These are phyloP conservation scores for Trichophyton rubrum DNA, from an alignment of 2,329 filamentous ascomycete species.

Conservation along the genomic window DNA sequence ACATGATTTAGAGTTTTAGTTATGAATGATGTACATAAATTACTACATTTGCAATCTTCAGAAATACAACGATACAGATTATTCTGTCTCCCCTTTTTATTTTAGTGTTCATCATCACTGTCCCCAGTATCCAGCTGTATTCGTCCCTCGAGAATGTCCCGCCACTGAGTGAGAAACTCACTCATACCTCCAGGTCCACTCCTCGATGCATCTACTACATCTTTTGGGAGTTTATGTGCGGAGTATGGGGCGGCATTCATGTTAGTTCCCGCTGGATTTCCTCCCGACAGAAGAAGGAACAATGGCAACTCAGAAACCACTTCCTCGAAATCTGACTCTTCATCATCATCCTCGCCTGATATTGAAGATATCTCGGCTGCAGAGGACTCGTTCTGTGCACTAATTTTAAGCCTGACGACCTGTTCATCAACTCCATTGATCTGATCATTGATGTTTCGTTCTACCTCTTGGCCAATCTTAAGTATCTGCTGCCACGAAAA, in stretches of 20 bases:
- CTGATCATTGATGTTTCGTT: slow-evolving; percentile 35
- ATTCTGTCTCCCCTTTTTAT: background rate
- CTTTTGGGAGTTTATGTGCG: slow-evolving; percentile 86
- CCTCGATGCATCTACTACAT: slow-evolving; percentile 62
- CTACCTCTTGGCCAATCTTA: slow-evolving; percentile 1
- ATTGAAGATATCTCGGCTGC: slow-evolving; percentile 3
- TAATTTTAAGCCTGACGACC: slow-evolving; percentile 1
- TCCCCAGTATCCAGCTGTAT: slow-evolving; percentile 24
- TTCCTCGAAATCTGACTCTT: slow-evolving; percentile 41
- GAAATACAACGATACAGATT: background rate
- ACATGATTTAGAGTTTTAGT: background rate
- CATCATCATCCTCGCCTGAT: slow-evolving; percentile 16
- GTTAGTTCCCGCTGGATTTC: slow-evolving; percentile 79
- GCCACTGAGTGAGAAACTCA: slow-evolving; percentile 69
- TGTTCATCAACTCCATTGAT: slow-evolving; percentile 11
- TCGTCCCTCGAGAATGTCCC: slow-evolving; percentile 41
- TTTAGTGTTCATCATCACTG: background rate
- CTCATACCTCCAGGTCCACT: slow-evolving; percentile 62
- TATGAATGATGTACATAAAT: slow-evolving; percentile 2
- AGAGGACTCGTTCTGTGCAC: background rate
- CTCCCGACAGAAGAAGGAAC: slow-evolving; percentile 65
- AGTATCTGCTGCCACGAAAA: slow-evolving; percentile 87
- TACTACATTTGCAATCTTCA: background rate
- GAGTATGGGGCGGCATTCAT: slow-evolving; percentile 81
- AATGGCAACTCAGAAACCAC: slow-evolving; percentile 45